These are phyloP conservation scores for Morella rubra DNA, from an alignment of 306 rosid genomes.

Conservation along the genomic window DNA sequence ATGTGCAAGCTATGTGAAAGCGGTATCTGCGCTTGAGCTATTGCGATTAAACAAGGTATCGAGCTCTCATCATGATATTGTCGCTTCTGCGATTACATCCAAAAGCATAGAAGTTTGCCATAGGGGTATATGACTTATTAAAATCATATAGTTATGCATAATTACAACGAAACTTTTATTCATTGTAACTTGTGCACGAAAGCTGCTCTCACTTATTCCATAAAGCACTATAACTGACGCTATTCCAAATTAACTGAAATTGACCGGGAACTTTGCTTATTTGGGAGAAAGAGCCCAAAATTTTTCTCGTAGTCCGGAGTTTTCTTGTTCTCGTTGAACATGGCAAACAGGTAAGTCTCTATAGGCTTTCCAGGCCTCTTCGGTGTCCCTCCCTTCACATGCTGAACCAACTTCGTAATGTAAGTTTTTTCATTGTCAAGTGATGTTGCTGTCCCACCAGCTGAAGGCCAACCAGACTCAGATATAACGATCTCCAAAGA, in stretches of 20 bases:
- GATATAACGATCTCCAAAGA: slow-evolving; percentile 40
- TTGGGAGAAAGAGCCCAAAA: slow-evolving; percentile 43
- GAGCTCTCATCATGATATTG: too few relatives aligned
- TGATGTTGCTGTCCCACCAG: slow-evolving; percentile 38
- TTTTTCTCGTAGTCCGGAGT: slow-evolving; percentile 21
- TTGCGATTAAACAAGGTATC: too few relatives aligned
- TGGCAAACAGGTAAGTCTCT: slow-evolving; percentile 43
- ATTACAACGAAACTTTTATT: neutral
- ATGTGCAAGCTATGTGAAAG: too few relatives aligned
- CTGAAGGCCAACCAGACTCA: slow-evolving; percentile 60
- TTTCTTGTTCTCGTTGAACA: slow-evolving; percentile 45
- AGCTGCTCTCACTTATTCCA: neutral
- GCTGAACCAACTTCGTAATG: slow-evolving; percentile 37
- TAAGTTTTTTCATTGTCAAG: slow-evolving; percentile 42
- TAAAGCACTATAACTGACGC: neutral
- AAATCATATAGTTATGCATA: too few relatives aligned
- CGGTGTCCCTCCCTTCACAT: slow-evolving; percentile 45
- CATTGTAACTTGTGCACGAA: neutral
- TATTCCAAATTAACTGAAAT: slow-evolving; percentile 20
- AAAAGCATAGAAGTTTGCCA: too few relatives aligned
- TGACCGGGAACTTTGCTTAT: slow-evolving; percentile 36
- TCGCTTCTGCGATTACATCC: too few relatives aligned
- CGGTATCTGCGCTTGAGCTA: too few relatives aligned
- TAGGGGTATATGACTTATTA: too few relatives aligned
- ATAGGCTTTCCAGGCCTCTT: slow-evolving; percentile 32